phyloP scores from a whole-genome alignment of 345 rosid species.

The Mercurialis annua region DNA sequence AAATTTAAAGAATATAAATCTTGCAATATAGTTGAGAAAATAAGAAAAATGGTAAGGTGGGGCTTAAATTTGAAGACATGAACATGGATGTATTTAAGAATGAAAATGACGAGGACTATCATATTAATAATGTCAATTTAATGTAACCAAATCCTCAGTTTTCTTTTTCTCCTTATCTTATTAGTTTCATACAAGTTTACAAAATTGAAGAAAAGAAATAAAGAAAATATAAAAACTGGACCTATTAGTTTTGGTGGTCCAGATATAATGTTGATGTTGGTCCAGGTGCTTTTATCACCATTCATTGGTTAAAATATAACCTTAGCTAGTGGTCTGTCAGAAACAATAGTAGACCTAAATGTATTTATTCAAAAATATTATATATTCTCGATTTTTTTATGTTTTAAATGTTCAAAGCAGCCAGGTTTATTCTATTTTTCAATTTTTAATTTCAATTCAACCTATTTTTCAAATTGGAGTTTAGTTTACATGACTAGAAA shows the following conservation, averaged over 20 bases:
- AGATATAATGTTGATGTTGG: conserved; percentile 20
- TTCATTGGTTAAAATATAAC: conserved; percentile 30
- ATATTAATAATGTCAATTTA: neutral
- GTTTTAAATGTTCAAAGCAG: too few relatives aligned
- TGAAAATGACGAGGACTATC: conserved; percentile 10
- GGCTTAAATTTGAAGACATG: neutral
- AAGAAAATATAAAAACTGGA: neutral
- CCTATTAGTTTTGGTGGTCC: conserved; percentile 17
- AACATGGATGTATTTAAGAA: conserved; percentile 13
- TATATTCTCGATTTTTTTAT: too few relatives aligned
- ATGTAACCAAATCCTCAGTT: neutral
- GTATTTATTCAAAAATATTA: too few relatives aligned
- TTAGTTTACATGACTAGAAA: too few relatives aligned
- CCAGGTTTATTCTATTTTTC: too few relatives aligned
- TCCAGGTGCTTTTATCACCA: conserved; percentile 23
- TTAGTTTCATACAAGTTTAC: neutral
- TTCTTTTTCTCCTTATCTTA: neutral
- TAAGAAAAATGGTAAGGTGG: neutral
- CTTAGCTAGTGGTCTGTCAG: conserved; percentile 25
- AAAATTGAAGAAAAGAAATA: neutral
- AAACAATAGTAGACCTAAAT: conserved; percentile 14
- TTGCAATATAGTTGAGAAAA: neutral
- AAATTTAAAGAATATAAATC: neutral
- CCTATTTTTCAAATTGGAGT: too few relatives aligned
- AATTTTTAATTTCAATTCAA: too few relatives aligned